Evolutionary conservation across 805 yeast species (phyloP), one percentile per base, ranked within the genome.

Genomic region (Metschnikowia corniflorae): DNA sequence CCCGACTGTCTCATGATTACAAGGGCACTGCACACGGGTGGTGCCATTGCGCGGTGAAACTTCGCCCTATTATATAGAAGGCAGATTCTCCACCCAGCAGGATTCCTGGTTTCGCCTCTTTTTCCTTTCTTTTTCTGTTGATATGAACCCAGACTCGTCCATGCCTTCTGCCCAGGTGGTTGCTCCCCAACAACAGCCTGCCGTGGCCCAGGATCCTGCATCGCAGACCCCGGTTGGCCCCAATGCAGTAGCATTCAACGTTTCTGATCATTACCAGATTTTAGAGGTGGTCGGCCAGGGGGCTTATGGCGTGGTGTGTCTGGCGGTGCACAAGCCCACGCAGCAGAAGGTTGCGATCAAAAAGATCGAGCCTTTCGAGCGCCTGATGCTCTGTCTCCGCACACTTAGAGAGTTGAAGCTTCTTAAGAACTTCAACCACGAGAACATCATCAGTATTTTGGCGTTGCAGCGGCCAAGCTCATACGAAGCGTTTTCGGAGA

Each of bases 341-440:
- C 82, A 82, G 37, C 89, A 83, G 49, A 78, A 78, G 46, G 97
- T 91, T n/a, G 97, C 97, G 26, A 88, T 91, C 54, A 91, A 91
- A 61, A 91, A 89, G 63, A 87, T 91, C 46, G 84, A 83, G 55
- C 97, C 97, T 9, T 91, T 91, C 56, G 94, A 83, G 50, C 75
- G 95, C 44, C 75, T 91, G 32, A 77, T 91, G 80, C 83, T 89
- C 53, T 87, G 96, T 52, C 68, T 91, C 42, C 71, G 97, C 41
- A 91, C 97, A 0, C 65, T 91, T 29, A 73, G 97, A 39, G 97
- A 91, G 59, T 76, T 91, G 52, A 91, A 89, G 63, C 71, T 91
- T 24, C 69, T 91, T 44, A 85, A 84, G 53, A 93, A 89, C 61
- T 91, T 91, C 63, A 83, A 82, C 61, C 96, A 89, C 65, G 97